Evolutionary conservation across 1,284 basidiomycete species (phyloP), one percentile per base, ranked within the genome.

Genomic region (Cutaneotrichosporon arboriforme): DNA sequence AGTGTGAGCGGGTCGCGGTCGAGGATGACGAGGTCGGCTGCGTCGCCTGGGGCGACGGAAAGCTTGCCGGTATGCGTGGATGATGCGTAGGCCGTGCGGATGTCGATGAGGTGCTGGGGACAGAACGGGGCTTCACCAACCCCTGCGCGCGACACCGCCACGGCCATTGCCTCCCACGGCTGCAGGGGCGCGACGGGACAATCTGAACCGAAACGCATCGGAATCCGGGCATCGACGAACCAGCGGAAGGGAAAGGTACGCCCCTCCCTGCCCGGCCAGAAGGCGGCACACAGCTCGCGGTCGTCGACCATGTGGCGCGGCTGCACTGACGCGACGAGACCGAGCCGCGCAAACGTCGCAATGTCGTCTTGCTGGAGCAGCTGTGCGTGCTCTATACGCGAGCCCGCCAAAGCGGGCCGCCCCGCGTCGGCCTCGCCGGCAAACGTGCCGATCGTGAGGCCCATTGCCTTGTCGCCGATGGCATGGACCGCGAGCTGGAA

Each of bases 291-390:
- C 14, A 68, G 54, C 20, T 69, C 66, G 26, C 64, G 59, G 55
- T 73, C 71, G 49, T 72, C 71, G 37, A 67, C 63, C 26, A 72
- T 55, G 52, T 73, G 68, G n/a, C 59, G 53, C 17, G 71, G 71
- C 51, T 73, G 71, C 13, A 73, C 60, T 4, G 63, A 66, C 1
- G 69, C 71, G 13, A 61, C 63, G 13, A 73, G 54, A 7, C 62
- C 65, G 31, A 72, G 58, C 9, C 46, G 34, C 7, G 42, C 49
- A 53, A 72, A 70, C 12, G 62, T 56, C 4, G 61, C 52, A 12
- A 73, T 51, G 49, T 72, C 71, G 22, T 54, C 49, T 17, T n/a
- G 12, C 12, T 56, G 46, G 2, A 54, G 43, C 45, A 73, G 60
- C 53, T 73, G 71, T 10, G 69, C 69, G 41, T 73, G 71, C 49